These are phyloP conservation scores for Picochlorum sp. DNA, from an alignment of 139 green algal species.

Conservation along the genomic window DNA sequence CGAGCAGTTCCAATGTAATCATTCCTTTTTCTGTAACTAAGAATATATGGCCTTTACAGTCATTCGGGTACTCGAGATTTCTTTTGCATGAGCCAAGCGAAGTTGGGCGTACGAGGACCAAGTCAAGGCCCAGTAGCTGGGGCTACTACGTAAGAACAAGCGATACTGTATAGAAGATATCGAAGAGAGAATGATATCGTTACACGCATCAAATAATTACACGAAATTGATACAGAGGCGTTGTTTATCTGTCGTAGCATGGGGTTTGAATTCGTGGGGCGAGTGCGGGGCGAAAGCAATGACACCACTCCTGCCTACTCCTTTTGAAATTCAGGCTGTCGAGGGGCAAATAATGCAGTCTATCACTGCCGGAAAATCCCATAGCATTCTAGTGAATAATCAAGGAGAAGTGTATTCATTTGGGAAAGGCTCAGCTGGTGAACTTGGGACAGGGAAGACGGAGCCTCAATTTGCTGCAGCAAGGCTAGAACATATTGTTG, in stretches of 20 bases:
- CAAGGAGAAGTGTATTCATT: conserved; percentile 39
- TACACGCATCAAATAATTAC: neutral
- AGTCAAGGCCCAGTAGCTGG: too few species aligned
- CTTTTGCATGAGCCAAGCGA: too few species aligned
- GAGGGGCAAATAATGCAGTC: neutral
- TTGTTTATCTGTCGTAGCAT: neutral
- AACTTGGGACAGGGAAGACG: conserved; percentile 47
- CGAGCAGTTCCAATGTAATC: too few species aligned
- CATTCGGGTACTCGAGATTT: too few species aligned
- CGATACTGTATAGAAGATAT: too few species aligned
- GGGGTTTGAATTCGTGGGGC: neutral
- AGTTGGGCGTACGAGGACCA: too few species aligned
- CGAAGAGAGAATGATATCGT: neutral
- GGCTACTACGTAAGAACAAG: too few species aligned
- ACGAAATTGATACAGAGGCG: neutral
- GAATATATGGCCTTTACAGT: too few species aligned
- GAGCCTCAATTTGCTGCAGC: conserved; percentile 16
- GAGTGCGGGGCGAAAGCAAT: neutral
- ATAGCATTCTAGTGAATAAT: neutral
- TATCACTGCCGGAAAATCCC: neutral
- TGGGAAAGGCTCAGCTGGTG: conserved; percentile 42
- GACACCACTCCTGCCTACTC: neutral
- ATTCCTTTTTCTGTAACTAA: too few species aligned
- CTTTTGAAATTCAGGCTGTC: neutral
- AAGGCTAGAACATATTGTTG: conserved; percentile 45